These are phyloP conservation scores for Pseudozyma sp. DNA, from an alignment of 1,284 basidiomycete genomes.

Conservation along the genomic window DNA sequence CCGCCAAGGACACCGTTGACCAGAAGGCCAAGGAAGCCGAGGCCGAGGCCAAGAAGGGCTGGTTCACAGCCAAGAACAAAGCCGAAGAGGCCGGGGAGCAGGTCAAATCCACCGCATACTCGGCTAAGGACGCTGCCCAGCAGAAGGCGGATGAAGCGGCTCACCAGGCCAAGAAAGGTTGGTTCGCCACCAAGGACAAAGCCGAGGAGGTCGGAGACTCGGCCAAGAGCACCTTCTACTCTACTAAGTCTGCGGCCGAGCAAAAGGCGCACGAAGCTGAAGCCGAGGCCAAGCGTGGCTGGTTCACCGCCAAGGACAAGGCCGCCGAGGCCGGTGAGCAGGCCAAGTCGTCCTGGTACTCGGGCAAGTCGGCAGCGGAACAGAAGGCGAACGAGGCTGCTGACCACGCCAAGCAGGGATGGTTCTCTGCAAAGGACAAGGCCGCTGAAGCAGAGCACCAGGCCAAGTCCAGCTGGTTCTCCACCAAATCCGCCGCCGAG, in stretches of 20 bases:
- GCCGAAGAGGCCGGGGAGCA: conserved; percentile 19
- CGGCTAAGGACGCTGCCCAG: conserved; percentile 19
- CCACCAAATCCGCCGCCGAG: conserved; percentile 26
- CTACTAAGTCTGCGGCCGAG: conserved; percentile 26
- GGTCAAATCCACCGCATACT: conserved; percentile 22
- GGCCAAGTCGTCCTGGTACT: conserved; percentile 25
- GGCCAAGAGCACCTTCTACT: conserved; percentile 19
- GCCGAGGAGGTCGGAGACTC: conserved; percentile 32
- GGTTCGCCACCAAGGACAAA: conserved; percentile 40
- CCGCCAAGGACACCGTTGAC: conserved; percentile 34
- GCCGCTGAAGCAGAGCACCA: conserved; percentile 28
- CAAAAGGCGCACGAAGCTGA: conserved; percentile 33
- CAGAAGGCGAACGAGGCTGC: conserved; percentile 24
- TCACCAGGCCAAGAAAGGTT: conserved; percentile 23
- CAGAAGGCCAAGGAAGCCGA: conserved; percentile 29
- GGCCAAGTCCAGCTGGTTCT: conserved; percentile 25
- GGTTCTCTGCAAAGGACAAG: conserved; percentile 40
- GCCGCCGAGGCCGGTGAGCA: conserved; percentile 12
- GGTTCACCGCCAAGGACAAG: conserved; percentile 28
- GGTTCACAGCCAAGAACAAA: conserved; percentile 34
- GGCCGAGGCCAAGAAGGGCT: conserved; percentile 29
- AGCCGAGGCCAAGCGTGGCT: conserved; percentile 18
- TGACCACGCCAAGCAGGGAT: conserved; percentile 12
- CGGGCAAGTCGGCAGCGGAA: conserved; percentile 18
- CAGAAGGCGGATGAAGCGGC: conserved; percentile 38